Percentiles rank a stretch among this genome's conserved stretches.
These are phyloP conservation scores for Silene vulgaris DNA, from an alignment of 179 eudicot genomes.

Conservation along the genomic window DNA sequence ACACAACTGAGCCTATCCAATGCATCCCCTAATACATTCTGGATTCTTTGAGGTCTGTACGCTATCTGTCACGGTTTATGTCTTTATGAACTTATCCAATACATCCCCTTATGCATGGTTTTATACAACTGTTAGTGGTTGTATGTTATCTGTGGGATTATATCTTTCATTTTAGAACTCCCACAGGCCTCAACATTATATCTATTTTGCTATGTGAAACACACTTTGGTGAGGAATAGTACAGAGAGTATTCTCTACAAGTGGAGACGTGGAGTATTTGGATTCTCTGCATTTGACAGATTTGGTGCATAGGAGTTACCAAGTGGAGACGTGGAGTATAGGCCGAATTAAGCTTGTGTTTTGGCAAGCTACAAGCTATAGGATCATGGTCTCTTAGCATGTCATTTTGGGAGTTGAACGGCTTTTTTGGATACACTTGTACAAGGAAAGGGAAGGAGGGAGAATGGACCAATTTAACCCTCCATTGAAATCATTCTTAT, in stretches of 20 bases:
- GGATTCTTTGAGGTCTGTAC: too few species aligned
- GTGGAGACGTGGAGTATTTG: too few species aligned
- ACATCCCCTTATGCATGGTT: too few species aligned
- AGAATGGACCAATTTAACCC: too few species aligned
- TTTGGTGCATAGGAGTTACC: not conserved
- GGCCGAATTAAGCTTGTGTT: not conserved
- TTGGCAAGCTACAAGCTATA: constrained; percentile 1
- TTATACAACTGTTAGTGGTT: not conserved
- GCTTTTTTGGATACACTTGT: not conserved
- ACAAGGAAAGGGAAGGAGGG: not conserved
- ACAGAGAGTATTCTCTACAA: not conserved
- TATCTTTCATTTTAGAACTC: not conserved
- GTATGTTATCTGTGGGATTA: not conserved
- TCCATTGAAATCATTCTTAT: too few species aligned
- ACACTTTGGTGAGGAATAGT: not conserved
- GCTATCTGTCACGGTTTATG: too few species aligned
- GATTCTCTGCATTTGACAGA: not conserved
- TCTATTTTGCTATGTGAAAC: not conserved
- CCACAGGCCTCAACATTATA: not conserved
- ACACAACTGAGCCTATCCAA: too few species aligned
- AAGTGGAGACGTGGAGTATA: not conserved
- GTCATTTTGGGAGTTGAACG: not conserved
- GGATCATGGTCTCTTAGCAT: not conserved
- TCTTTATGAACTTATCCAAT: too few species aligned
- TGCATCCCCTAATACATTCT: too few species aligned